Evolutionary conservation across 1,284 basidiomycete genomes (phyloP).

Genomic region (Amylostereum areolatum): DNA sequence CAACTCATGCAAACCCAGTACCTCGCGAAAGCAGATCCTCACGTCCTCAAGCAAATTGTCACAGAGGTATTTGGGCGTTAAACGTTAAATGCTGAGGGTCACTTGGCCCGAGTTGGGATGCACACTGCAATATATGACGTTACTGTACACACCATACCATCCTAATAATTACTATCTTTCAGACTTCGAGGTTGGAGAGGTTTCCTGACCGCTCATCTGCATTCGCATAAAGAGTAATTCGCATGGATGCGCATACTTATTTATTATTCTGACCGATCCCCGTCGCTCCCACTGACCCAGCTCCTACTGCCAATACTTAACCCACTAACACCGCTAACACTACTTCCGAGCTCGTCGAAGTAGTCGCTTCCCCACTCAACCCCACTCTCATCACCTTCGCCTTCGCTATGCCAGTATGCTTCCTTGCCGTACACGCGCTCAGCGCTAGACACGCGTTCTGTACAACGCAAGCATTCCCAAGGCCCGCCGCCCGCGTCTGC

Average conservation of each 20-base stretch:
- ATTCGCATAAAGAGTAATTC: background rate
- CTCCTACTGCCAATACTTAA: conserved; percentile 13
- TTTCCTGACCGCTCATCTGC: too few species aligned
- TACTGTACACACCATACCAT: background rate
- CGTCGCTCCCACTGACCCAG: conserved; percentile 15
- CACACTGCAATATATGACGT: background rate
- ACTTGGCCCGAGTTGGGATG: background rate
- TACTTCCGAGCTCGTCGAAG: conserved; percentile 17
- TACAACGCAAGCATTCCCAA: conserved; percentile 83
- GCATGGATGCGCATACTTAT: background rate
- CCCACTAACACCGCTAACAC: conserved; percentile 14
- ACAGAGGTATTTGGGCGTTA: conserved; percentile 29
- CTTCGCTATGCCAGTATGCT: conserved; percentile 17
- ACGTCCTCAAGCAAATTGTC: conserved; percentile 64
- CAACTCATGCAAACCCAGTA: conserved; percentile 52
- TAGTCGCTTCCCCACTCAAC: conserved; percentile 17
- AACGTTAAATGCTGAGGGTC: background rate
- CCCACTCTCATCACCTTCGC: conserved; percentile 28
- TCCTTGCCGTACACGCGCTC: conserved; percentile 31
- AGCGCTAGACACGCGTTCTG: conserved; percentile 48
- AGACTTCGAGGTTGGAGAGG: too few species aligned
- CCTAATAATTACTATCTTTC: background rate
- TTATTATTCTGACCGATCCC: conserved; percentile 11
- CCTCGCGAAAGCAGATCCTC: conserved; percentile 59
- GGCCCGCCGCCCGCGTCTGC: conserved; percentile 56